Evolutionary conservation across 2,329 filamentous ascomycete genomes (phyloP).

Genomic region (Fusarium devonianum): DNA sequence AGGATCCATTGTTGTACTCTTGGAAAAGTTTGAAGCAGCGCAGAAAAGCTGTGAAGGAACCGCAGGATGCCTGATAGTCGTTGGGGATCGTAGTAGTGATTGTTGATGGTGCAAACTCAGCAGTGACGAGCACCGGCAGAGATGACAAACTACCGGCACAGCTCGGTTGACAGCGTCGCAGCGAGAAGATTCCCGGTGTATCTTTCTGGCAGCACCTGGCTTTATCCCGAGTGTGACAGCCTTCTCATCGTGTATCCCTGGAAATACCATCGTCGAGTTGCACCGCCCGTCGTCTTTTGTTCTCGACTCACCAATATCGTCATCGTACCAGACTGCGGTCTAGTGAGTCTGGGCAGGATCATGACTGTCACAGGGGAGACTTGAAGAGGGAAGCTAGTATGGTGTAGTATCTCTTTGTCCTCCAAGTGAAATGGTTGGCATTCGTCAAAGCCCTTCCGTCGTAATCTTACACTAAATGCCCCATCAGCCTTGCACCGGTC

Average conservation of each 20-base stretch:
- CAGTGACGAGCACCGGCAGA: slow-evolving; percentile 18
- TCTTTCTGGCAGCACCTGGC: too few species aligned
- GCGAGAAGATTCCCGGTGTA: too few species aligned
- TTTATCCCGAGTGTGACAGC: slow-evolving; percentile 21
- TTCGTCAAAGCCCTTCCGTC: slow-evolving; percentile 13
- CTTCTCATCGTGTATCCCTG: slow-evolving; percentile 13
- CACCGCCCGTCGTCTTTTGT: slow-evolving; percentile 31
- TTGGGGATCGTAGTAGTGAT: too few species aligned
- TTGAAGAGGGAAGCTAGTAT: too few species aligned
- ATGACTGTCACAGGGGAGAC: neutral
- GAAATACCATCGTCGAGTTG: slow-evolving; percentile 11
- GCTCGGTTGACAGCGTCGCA: neutral
- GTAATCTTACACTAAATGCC: slow-evolving; percentile 17
- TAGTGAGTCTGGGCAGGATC: neutral
- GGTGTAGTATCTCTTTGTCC: slow-evolving; percentile 22
- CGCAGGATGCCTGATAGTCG: too few species aligned
- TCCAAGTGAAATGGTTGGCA: slow-evolving; percentile 18
- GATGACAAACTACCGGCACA: neutral
- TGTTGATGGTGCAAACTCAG: neutral
- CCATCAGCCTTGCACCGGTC: slow-evolving; percentile 20
- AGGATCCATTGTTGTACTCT: slow-evolving; percentile 16
- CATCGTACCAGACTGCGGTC: slow-evolving; percentile 6
- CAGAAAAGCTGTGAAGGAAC: too few species aligned
- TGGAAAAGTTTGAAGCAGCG: neutral
- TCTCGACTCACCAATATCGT: slow-evolving; percentile 15